Percentiles rank a stretch among this genome's conserved stretches.
Evolutionary conservation across 2,329 filamentous ascomycete species (phyloP).

Genomic region (Colletotrichum phormii): DNA sequence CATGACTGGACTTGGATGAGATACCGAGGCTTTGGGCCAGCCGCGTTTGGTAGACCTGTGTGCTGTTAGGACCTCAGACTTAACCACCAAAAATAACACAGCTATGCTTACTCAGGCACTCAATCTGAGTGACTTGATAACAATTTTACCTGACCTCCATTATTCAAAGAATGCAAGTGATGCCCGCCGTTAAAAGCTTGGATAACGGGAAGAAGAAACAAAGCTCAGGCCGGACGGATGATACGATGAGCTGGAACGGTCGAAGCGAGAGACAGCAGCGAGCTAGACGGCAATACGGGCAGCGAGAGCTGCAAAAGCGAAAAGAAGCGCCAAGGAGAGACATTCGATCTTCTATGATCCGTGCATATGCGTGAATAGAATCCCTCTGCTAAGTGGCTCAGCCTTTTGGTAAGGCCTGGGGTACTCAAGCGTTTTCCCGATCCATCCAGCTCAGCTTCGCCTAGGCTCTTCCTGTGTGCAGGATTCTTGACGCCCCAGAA

Average conservation of each 20-base stretch:
- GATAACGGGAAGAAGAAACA: background rate
- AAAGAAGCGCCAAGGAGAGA: background rate
- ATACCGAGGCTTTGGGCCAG: conserved; percentile 13
- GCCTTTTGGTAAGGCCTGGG: background rate
- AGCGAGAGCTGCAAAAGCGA: background rate
- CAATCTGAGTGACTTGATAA: background rate
- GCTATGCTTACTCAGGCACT: background rate
- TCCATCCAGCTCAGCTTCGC: background rate
- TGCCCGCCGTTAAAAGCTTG: background rate
- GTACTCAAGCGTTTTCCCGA: background rate
- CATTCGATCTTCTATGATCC: background rate
- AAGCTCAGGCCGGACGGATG: conserved; percentile 5
- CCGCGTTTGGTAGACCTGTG: background rate
- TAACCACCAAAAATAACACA: too few relatives aligned
- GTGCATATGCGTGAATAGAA: conserved; percentile 12
- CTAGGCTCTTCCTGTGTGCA: background rate
- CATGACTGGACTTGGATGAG: background rate
- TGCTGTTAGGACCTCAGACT: background rate
- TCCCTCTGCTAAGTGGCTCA: background rate
- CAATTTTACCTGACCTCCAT: background rate
- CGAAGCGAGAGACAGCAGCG: conserved; percentile 18
- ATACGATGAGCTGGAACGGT: conserved; percentile 3
- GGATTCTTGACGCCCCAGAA: background rate
- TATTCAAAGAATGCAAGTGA: background rate
- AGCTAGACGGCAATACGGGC: conserved; percentile 8